Percentiles rank a stretch among this genome's conserved stretches.
phyloP scores from a whole-genome alignment of 257 asterid genomes.

The Scutellaria barbata region DNA sequence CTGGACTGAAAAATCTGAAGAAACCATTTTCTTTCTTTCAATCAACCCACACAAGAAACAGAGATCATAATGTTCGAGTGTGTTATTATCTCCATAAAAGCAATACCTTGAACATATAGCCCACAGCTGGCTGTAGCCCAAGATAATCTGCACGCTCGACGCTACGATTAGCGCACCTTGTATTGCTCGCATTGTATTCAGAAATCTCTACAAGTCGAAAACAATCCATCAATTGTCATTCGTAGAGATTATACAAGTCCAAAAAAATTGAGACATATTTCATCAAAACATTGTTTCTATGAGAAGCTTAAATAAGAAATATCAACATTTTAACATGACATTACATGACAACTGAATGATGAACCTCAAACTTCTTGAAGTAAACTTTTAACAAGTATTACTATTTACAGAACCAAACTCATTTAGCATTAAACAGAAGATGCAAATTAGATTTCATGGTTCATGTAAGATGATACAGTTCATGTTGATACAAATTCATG shows the following conservation, averaged over 20 bases:
- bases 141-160: slow-evolving; percentile 91
- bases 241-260: not conserved
- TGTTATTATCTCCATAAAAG: slow-evolving; percentile 3
- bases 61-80: not conserved
- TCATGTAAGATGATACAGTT: not conserved
- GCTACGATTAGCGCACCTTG: slow-evolving; percentile 97
- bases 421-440: not conserved
- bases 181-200: slow-evolving; percentile 81
- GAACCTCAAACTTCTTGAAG: not conserved
- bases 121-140: slow-evolving; percentile 98
- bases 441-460: not conserved
- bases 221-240: slow-evolving; percentile 21
- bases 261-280: not conserved
- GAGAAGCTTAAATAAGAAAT: not conserved
- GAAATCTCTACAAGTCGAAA: slow-evolving; percentile 65
- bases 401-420: not conserved
- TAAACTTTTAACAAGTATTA: not conserved
- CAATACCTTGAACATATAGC: slow-evolving; percentile 91
- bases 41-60: slow-evolving; percentile 6
- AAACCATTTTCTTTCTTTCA: not conserved
- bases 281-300: not conserved
- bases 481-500: no score
- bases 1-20: slow-evolving; percentile 95
- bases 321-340: not conserved
- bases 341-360: not conserved